Base-by-base conservation (phyloP, 441 rosid genomes). In the Populus hybrid region DNA sequence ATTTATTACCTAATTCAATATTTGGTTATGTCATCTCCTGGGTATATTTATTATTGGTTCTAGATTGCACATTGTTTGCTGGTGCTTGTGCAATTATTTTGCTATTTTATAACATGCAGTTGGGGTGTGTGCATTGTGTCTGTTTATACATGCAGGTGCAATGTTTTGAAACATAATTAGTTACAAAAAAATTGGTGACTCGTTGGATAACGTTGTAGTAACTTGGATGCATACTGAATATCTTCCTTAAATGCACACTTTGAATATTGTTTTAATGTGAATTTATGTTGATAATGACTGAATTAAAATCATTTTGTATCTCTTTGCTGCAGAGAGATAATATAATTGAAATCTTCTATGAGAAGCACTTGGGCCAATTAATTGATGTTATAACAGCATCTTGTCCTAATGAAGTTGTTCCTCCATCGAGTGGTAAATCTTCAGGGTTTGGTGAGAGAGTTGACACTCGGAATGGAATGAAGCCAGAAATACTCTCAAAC, bases 291-390 rank as follows among this genome's bases (percentile, higher is more conserved):
- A 53, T 36, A 14, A 75, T 34, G 23, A 42, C 73, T 69, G 67
- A 76, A 16, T 72, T 67, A 30, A 14, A 14, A 32, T 34, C 42
- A 72, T 59, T 70, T 35, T 40, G 10, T 61, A 9, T 77, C 23
- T 67, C 10, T 75, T 80, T 57, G 30, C 78, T 82, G 91, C 98
- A 97, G 99, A 91, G 95, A 84, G 98, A 94, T 67, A 86, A 82
- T 79, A 87, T 93, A 76, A 85, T 92, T 82, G 99, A 97, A 82
- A 97, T 94, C 67, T 97, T 97, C 87, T 97, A 89, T 80, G 99
- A 97, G 92, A 93, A 90, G 87, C 98, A 97, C 86, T 86, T 97
- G 89, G 91, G 85, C 76, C 95, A 90, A 80, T 87, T 97, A 78
- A 88, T 97, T 81, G 99, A 95, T 82, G 92, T 97, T 76, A 93